Conservation (phyloP, 176 grass and related monocot species). For the Eleusine indica region DNA sequence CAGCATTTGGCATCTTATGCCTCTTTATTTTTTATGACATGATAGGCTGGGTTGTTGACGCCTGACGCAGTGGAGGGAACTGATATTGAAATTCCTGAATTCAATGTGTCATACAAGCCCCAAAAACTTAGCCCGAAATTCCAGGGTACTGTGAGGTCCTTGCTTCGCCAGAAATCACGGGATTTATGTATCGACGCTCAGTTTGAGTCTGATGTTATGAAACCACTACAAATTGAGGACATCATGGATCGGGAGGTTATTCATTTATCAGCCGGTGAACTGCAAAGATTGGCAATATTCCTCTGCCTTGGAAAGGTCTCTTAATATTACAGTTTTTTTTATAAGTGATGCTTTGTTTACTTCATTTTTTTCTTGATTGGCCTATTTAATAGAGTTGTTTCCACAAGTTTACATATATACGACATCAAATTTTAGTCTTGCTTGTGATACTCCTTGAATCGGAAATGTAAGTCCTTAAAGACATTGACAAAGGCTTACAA, state of each 20-base stretch:
- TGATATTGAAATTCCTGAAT: constrained; percentile 89
- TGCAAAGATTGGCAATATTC: constrained; percentile 91
- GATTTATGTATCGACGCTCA: constrained; percentile 91
- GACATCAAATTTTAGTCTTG: too few relatives aligned
- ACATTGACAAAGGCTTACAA: too few relatives aligned
- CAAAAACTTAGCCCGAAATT: constrained; percentile 93
- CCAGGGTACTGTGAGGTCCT: constrained; percentile 65
- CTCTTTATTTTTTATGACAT: constrained; percentile 35
- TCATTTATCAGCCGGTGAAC: constrained; percentile 96
- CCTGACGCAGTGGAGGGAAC: constrained; percentile 76
- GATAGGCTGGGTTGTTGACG: constrained; percentile 75
- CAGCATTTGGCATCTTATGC: neutral
- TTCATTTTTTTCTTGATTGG: neutral
- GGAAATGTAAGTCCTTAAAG: neutral
- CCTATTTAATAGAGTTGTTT: neutral
- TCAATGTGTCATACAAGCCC: constrained; percentile 95
- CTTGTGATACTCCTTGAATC: neutral
- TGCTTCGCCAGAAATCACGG: constrained; percentile 82
- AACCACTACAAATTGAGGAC: constrained; percentile 94
- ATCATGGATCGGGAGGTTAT: constrained; percentile 89
- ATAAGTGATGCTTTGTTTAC: neutral
- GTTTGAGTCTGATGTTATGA: constrained; percentile 94
- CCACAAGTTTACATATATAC: neutral
- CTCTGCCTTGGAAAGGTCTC: constrained; percentile 94
- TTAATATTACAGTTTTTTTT: neutral